Evolutionary conservation across 2,329 filamentous ascomycete species (phyloP).

Genomic region (Colletotrichum cordylinicola): DNA sequence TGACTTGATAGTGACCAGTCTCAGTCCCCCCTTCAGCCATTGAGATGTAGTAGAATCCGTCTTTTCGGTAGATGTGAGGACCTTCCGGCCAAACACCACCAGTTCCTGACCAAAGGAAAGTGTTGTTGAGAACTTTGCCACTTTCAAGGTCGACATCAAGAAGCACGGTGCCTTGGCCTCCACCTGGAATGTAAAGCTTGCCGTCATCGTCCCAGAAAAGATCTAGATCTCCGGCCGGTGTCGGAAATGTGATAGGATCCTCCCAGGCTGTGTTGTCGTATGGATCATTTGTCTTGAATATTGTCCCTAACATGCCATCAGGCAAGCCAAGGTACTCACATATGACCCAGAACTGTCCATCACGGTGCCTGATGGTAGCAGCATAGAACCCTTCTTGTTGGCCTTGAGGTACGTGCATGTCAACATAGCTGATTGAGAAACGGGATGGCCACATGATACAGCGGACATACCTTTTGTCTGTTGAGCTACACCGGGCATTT

Average conservation of each 20-base stretch:
- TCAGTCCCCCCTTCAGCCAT: neutral
- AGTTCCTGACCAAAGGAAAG: neutral
- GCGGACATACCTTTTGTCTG: neutral
- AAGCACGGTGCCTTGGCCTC: neutral
- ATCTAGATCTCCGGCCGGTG: neutral
- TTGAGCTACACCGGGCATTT: neutral
- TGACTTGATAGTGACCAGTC: neutral
- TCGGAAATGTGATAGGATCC: neutral
- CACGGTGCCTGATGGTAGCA: neutral
- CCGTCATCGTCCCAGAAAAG: neutral
- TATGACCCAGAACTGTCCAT: neutral
- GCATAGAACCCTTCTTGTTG: neutral
- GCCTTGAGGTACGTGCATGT: neutral
- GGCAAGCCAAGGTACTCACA: neutral
- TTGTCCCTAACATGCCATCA: neutral
- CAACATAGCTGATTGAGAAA: rapidly evolving
- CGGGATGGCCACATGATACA: rapidly evolving
- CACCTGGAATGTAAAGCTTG: neutral
- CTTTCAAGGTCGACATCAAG: neutral
- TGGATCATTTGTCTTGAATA: neutral
- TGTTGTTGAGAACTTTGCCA: neutral
- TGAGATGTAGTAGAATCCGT: neutral
- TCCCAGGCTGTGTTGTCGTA: neutral
- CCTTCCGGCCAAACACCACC: neutral
- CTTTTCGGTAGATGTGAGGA: neutral